Base-by-base conservation (phyloP, 257 asterid species). In the Sherardia arvensis region DNA sequence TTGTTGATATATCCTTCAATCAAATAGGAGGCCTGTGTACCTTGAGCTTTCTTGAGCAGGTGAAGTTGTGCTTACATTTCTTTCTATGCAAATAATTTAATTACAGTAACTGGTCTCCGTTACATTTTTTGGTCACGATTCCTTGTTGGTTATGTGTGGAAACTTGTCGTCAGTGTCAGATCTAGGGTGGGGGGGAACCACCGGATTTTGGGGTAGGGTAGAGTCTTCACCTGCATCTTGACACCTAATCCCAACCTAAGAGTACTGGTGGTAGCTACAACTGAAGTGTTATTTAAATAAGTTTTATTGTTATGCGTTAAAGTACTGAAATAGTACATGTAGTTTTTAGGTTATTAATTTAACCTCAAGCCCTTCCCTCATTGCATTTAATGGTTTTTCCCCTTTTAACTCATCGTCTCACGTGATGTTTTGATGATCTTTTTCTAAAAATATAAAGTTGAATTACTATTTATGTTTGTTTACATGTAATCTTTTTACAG, bases 21-120 rank as follows among this genome's bases (percentile, higher is more conserved):
- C 83, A 80, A 68, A 77, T 78, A 56, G 85, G 85, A n/a, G 85
- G 85, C 18, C 79, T 80, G 51, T 78, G 81, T 69, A 77, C 85
- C 33, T 40, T 80, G 40, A 73, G 85, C 76, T 80, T 80, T 73
- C 83, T 80, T 67, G 85, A 80, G 80, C 75, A 77, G 85, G 85
- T 80, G 62, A 11, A 11, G 11, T 21, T 54, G 21, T 40, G 17
- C 29, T 65, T 25, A 21, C 45, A 15, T 63, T 63, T 63, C 14
- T 47, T 63, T 47, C 20, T 3, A 48, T 20, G 15, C 34, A 56
- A 11, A n/a, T 47, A 28, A 47, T 63, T 20, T 22, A 25, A 22
- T 53, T 28, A 53, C 3, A 12, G 3, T 6, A 12, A 8, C 27
- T 43, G 20, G n/a, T 22, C 10, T 22, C 7, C 28, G 12, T 22